Percentiles rank a stretch among this genome's conserved stretches.
phyloP scores from a whole-genome alignment of 345 rosid genomes.

The Lenwebbia sp. region DNA sequence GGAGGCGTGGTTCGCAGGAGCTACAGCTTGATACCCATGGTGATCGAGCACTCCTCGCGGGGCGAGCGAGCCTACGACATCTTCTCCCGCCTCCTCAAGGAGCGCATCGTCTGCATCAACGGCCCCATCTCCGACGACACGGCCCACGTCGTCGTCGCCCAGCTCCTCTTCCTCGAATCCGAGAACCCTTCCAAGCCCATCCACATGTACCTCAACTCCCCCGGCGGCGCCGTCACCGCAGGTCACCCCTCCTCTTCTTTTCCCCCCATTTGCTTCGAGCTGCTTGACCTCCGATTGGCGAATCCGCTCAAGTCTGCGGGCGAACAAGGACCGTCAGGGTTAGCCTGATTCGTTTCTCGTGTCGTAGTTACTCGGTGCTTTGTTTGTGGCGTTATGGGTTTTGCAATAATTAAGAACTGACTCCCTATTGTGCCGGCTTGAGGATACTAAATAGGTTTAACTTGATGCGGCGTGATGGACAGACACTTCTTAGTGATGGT shows the following conservation, averaged over 20 bases:
- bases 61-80: conserved; percentile 98
- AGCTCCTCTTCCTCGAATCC: conserved; percentile 95
- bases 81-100: conserved; percentile 87
- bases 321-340: not conserved
- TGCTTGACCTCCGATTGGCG: not conserved
- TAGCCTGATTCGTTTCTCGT: not conserved
- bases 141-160: conserved; percentile 93
- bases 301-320: not conserved
- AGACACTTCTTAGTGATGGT: no score
- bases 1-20: conserved; percentile 14
- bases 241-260: conserved; percentile 22
- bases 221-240: conserved; percentile 97
- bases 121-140: conserved; percentile 91
- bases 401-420: not conserved
- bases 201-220: conserved; percentile 95
- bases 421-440: not conserved
- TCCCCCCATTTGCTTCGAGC: not conserved
- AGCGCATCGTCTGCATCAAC: conserved; percentile 89
- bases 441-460: not conserved
- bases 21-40: conserved; percentile 86
- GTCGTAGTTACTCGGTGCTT: not conserved
- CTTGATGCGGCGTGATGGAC: not conserved
- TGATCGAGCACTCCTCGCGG: conserved; percentile 90
- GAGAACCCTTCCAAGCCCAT: conserved; percentile 97
- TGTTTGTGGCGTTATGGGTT: not conserved